Base-by-base conservation (phyloP, 2,329 filamentous ascomycete genomes). In the Fusarium hainanense region DNA sequence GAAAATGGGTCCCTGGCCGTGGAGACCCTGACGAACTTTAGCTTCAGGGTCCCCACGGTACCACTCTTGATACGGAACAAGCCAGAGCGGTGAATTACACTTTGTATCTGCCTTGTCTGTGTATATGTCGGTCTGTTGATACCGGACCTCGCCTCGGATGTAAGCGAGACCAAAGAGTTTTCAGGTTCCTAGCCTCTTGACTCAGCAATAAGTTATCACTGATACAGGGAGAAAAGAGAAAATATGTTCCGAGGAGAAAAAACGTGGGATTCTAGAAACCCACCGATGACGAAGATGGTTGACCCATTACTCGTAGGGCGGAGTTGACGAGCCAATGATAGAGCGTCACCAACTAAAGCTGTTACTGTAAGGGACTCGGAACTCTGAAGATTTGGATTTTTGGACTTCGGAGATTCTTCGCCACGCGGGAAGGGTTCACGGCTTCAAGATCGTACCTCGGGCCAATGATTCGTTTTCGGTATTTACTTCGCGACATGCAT, bases 1-100 rank as follows among this genome's bases (percentile, higher is more conserved):
- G 51, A 47, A 65, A 59, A 65, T 44, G 30, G 42, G 37, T 49
- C 63, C 60, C 23, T 25, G 54, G 20, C 18, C 54, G 43, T 64
- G 60, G 50, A 60, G 63, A 63, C 50, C 49, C 50, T 66, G 48
- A 50, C 27, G 55, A 44, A n/a, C 54, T 60, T 43, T 69, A 69
- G 60, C 63, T 65, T 69, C 68, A 71, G 68, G 68, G 68, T 70
- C 68, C 30, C 49, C 67, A 70, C 67, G 67, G 40, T 54, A 54
- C 67, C 59, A 69, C 63, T 40, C 63, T 68, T 44, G 48, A 70
- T 54, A 65, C 51, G 68, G 59, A 65, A 65, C 23, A 55, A 54
- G 42, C 48, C 55, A 69, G 50, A 66, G 68, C 68, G 64, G 68
- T 69, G 59, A 70, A 69, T 56, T 44, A 30, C 34, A 47, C 34